These are phyloP conservation scores for Lotus japonicus DNA, from an alignment of 306 rosid species.

Conservation along the genomic window DNA sequence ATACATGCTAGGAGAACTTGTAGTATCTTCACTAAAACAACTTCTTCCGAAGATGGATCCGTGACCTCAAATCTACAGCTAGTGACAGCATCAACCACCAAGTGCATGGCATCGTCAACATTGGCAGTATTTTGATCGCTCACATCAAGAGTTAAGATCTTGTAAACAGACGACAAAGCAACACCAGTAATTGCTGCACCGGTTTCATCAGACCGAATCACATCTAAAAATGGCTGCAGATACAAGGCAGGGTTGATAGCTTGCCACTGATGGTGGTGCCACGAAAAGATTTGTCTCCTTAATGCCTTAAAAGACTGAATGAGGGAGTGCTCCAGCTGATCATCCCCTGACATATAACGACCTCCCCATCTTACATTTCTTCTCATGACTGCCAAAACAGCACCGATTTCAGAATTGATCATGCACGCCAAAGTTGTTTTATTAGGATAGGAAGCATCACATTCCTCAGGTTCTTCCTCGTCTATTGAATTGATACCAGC, in stretches of 20 bases:
- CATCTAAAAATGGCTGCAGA: conserved; percentile 95
- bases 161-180: conserved; percentile 88
- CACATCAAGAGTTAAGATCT: conserved; percentile 84
- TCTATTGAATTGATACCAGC: conserved; percentile 68
- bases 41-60: conserved; percentile 94
- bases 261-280: conserved; percentile 94
- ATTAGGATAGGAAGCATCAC: conserved; percentile 47
- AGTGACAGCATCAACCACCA: conserved; percentile 93
- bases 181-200: conserved; percentile 93
- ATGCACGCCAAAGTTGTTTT: conserved; percentile 81
- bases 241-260: conserved; percentile 75
- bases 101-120: conserved; percentile 88
- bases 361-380: conserved; percentile 96
- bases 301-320: conserved; percentile 86
- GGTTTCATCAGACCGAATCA: conserved; percentile 90
- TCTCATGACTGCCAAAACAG: conserved; percentile 96
- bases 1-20: conserved; percentile 95
- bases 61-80: conserved; percentile 96
- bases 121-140: conserved; percentile 80
- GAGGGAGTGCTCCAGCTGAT: conserved; percentile 88
- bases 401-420: conserved; percentile 89
- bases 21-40: conserved; percentile 86
- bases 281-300: conserved; percentile 72
- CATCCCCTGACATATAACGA: conserved; percentile 88
- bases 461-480: conserved; percentile 94